These are phyloP conservation scores for Ligustrum vulgare DNA, from an alignment of 257 asterid genomes.

Conservation along the genomic window DNA sequence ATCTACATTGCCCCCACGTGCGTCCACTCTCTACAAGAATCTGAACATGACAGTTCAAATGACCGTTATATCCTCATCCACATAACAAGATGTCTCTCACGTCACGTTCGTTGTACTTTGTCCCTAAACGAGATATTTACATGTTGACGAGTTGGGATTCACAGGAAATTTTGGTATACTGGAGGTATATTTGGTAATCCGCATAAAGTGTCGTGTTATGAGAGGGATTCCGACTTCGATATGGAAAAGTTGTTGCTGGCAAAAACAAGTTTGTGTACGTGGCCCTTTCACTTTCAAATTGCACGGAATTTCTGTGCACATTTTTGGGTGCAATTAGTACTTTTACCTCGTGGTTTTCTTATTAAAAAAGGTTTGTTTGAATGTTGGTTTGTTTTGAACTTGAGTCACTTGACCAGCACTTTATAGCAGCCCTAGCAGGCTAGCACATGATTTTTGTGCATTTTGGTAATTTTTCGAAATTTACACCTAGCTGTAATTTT, in stretches of 20 bases:
- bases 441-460: no score
- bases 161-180: no score
- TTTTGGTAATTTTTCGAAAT: no score
- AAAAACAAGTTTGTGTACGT: not conserved
- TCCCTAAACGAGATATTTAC: no score
- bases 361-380: not conserved
- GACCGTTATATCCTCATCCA: not conserved
- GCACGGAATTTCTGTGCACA: constrained; percentile 3
- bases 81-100: not conserved
- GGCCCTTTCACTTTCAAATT: not conserved
- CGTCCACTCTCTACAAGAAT: not conserved
- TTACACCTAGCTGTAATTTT: no score
- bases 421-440: no score
- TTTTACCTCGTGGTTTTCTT: not conserved
- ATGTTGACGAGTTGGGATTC: not conserved
- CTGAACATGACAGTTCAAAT: not conserved
- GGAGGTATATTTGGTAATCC: no score
- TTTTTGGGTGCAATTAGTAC: not conserved
- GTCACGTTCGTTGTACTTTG: not conserved
- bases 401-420: no score
- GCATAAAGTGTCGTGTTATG: no score
- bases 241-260: not conserved
- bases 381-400: not conserved
- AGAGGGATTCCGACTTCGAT: not conserved
- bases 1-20: not conserved